A percentile compares a stretch with the other conserved stretches of the same genome.
Conservation (phyloP, 306 rosid species). For the Quercus mongolica region DNA sequence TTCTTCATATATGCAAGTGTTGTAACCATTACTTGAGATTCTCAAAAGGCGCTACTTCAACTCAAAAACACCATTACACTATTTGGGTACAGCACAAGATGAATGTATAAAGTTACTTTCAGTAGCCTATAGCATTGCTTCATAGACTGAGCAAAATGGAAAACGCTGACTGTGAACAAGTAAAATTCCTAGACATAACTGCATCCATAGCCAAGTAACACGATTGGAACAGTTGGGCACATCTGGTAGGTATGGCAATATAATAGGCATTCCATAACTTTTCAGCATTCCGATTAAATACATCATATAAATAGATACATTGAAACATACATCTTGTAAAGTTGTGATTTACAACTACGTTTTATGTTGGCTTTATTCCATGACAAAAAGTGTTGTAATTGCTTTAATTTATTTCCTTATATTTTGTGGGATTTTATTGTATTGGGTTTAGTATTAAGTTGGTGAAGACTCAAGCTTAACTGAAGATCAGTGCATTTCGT, state of each 20-base stretch:
- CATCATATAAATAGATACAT: not conserved
- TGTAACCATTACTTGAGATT: not conserved
- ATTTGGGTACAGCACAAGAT: not conserved
- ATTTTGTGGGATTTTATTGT: too few relatives aligned
- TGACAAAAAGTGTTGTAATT: too few relatives aligned
- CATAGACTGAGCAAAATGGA: not conserved
- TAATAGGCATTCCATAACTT: not conserved
- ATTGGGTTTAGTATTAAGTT: too few relatives aligned
- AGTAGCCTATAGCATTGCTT: not conserved
- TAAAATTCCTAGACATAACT: not conserved
- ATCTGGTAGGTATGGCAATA: not conserved
- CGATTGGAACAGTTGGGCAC: not conserved
- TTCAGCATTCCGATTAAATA: not conserved
- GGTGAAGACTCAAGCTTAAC: too few relatives aligned
- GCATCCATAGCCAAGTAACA: not conserved
- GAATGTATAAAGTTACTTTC: not conserved
- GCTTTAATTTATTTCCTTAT: too few relatives aligned
- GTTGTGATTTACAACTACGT: too few relatives aligned
- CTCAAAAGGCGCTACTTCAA: not conserved
- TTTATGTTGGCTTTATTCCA: too few relatives aligned
- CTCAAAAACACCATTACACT: not conserved
- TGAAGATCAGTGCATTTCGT: too few relatives aligned
- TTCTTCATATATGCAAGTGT: not conserved
- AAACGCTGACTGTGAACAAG: not conserved
- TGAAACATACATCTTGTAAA: not conserved